These are phyloP conservation scores for Hymenoscyphus infarciens DNA, from an alignment of 2,329 filamentous ascomycete genomes.

Conservation along the genomic window DNA sequence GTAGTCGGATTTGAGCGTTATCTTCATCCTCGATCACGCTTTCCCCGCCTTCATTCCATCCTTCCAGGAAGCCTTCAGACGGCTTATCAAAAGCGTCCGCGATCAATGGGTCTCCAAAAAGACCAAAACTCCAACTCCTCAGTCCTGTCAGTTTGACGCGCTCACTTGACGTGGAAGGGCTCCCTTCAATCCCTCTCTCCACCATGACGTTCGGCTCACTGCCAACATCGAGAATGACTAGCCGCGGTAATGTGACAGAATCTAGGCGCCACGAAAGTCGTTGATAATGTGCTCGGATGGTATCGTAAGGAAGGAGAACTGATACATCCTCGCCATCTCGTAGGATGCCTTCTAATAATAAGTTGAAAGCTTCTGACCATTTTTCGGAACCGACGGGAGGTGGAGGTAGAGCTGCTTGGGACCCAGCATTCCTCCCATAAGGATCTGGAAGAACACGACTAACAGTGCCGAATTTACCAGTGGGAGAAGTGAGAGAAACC, in stretches of 20 bases:
- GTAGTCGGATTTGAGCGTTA: constrained; percentile 44
- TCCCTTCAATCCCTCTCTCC: constrained; percentile 16
- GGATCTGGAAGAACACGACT: constrained; percentile 27
- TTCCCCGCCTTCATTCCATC: constrained; percentile 36
- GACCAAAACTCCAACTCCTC: constrained; percentile 55
- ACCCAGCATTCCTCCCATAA: constrained; percentile 8
- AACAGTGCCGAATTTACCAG: constrained; percentile 31
- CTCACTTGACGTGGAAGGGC: constrained; percentile 10
- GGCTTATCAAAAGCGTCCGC: constrained; percentile 46
- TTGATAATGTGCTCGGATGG: constrained; percentile 50
- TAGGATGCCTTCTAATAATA: constrained; percentile 52
- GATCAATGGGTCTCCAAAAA: constrained; percentile 59
- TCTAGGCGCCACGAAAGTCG: constrained; percentile 50
- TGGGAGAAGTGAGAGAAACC: constrained; percentile 30
- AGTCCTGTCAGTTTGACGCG: constrained; percentile 44
- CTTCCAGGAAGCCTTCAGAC: constrained; percentile 44
- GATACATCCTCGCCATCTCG: constrained; percentile 59
- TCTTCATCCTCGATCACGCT: constrained; percentile 42
- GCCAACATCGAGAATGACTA: constrained; percentile 53
- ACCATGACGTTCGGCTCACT: constrained; percentile 51
- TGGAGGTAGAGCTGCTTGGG: constrained; percentile 7
- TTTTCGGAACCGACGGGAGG: constrained; percentile 36
- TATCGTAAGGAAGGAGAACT: constrained; percentile 54
- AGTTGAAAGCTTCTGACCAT: constrained; percentile 56
- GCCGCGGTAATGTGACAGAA: constrained; percentile 46